Evolutionary conservation across 441 rosid species (phyloP).

Genomic region (Manihot esculenta): DNA sequence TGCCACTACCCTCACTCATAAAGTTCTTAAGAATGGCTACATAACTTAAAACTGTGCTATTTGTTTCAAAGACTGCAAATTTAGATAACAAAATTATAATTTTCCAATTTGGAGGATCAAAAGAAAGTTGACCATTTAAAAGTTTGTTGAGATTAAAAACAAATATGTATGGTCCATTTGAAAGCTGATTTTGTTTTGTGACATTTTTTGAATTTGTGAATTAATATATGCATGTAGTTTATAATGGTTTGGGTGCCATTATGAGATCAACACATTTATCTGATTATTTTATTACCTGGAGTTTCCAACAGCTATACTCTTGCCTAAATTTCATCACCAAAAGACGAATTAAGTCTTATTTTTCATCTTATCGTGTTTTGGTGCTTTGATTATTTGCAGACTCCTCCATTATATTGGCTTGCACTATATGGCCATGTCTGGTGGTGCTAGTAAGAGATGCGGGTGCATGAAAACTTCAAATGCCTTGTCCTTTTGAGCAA

Average conservation of each 20-base stretch:
- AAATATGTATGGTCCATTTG: not conserved
- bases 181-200: not conserved
- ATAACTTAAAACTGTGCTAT: not conserved
- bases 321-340: not conserved
- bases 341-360: not conserved
- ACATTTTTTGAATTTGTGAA: not conserved
- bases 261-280: not conserved
- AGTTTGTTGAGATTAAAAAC: not conserved
- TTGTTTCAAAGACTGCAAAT: not conserved
- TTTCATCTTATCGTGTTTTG: not conserved
- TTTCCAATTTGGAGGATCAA: not conserved
- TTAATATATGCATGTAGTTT: not conserved
- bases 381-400: slow-evolving; percentile 67
- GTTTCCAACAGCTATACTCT: too few relatives aligned
- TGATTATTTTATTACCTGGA: not conserved
- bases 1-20: not conserved
- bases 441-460: slow-evolving; percentile 42
- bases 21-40: too few relatives aligned
- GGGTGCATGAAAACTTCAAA: slow-evolving; percentile 46
- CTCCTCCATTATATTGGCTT: slow-evolving; percentile 86
- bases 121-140: not conserved
- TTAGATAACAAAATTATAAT: not conserved
- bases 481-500: too few relatives aligned
- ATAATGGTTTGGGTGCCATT: not conserved
- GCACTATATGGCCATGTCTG: slow-evolving; percentile 51